Conservation (phyloP, 306 rosid genomes). For the Fragaria vesca region DNA sequence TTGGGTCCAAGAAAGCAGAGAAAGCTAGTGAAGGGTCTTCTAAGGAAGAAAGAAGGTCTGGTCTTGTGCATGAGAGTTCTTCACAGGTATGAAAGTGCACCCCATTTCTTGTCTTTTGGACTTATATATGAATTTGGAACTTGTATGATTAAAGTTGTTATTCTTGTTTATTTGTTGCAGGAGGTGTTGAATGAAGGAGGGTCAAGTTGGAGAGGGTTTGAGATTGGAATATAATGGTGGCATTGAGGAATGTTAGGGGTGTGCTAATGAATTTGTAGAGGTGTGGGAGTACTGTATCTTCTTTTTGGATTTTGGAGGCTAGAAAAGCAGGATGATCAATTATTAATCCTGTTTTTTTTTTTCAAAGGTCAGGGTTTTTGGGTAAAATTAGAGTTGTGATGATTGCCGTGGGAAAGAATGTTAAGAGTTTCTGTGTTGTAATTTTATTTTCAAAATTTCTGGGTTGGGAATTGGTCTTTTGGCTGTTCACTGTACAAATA, state of each 20-base stretch:
- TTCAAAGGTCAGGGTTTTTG: constrained; percentile 14
- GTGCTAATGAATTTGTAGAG: constrained; percentile 42
- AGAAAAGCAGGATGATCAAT: constrained; percentile 7
- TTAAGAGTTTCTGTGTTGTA: constrained; percentile 15
- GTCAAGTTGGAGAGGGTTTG: constrained; percentile 46
- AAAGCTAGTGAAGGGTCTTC: constrained; percentile 31
- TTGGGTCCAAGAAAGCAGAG: constrained; percentile 60
- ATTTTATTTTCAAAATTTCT: constrained; percentile 11
- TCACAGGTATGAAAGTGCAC: constrained; percentile 42
- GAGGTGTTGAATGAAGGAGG: constrained; percentile 49
- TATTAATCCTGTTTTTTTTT: constrained; percentile 11
- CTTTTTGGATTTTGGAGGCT: constrained; percentile 8
- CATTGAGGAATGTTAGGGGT: background rate
- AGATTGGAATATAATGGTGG: constrained; percentile 42
- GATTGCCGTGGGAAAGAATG: background rate
- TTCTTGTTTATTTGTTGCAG: constrained; percentile 29
- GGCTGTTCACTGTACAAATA: constrained; percentile 53
- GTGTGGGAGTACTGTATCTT: constrained; percentile 19
- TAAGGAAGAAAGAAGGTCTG: constrained; percentile 30
- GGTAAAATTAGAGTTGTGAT: constrained; percentile 10
- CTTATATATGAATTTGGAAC: background rate
- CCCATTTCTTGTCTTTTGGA: background rate
- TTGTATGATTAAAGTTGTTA: background rate
- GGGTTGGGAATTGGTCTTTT: constrained; percentile 31
- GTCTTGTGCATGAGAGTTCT: constrained; percentile 36